Evolutionary conservation across 495 filamentous ascomycete genomes (phyloP).

Genomic region (Tuber brumale): DNA sequence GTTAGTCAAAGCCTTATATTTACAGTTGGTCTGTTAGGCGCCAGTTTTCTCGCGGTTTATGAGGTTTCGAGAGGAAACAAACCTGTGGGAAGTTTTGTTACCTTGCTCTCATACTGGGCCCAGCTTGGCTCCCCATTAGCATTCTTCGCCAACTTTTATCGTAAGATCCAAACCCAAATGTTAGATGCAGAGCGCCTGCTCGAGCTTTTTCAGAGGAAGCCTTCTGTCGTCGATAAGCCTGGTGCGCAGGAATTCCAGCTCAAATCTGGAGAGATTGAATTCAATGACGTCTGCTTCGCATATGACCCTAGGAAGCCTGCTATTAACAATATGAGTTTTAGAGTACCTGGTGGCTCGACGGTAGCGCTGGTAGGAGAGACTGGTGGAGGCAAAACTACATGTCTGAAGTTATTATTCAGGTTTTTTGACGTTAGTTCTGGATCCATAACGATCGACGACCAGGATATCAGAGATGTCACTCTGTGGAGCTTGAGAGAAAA

Average conservation of each 20-base stretch:
- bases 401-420: constrained; percentile 63
- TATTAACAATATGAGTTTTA: constrained; percentile 60
- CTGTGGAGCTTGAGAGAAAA: constrained; percentile 58
- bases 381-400: constrained; percentile 70
- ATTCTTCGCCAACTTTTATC: constrained; percentile 58
- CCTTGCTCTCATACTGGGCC: constrained; percentile 64
- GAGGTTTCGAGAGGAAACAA: constrained; percentile 53
- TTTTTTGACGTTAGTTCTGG: constrained; percentile 64
- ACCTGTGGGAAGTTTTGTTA: constrained; percentile 64
- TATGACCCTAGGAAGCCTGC: constrained; percentile 64
- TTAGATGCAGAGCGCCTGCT: constrained; percentile 67
- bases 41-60: constrained; percentile 62
- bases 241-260: constrained; percentile 54
- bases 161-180: constrained; percentile 55
- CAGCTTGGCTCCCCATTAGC: constrained; percentile 55
- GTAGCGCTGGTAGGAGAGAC: constrained; percentile 72
- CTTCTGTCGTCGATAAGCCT: constrained; percentile 54
- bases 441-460: constrained; percentile 63
- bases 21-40: constrained; percentile 56
- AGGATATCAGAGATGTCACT: constrained; percentile 63
- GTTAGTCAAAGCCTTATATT: constrained; percentile 57
- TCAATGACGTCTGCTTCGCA: constrained; percentile 60
- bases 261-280: constrained; percentile 56
- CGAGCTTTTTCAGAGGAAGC: constrained; percentile 61
- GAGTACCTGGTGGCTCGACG: constrained; percentile 55